Conservation (phyloP, 257 asterid genomes). For the Solanum sejunctum region DNA sequence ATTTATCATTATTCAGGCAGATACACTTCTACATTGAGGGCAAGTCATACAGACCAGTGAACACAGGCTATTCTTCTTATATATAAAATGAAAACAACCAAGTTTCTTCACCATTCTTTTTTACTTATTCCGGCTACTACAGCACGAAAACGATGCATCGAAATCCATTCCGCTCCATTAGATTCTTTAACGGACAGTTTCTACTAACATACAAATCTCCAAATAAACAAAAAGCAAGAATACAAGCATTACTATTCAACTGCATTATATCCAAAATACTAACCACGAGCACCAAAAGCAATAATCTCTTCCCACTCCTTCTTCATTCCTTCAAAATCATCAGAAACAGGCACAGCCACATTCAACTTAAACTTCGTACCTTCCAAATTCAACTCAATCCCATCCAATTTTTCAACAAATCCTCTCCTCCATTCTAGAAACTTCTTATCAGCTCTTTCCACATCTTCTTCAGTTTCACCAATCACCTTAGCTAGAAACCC, state of each 20-base stretch:
- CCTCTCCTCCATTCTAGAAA: constrained; percentile 63
- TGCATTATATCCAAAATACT: neutral
- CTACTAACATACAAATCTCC: neutral
- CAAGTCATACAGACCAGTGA: neutral
- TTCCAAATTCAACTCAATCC: constrained; percentile 82
- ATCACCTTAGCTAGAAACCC: constrained; percentile 40
- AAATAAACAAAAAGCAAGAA: neutral
- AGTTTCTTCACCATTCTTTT: neutral
- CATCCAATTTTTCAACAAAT: constrained; percentile 58
- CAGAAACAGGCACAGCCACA: constrained; percentile 43
- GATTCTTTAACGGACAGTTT: neutral
- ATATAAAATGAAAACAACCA: neutral
- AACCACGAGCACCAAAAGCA: constrained; percentile 74
- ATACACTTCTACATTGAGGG: neutral
- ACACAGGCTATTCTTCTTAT: neutral
- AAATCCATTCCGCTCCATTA: neutral
- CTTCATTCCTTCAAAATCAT: constrained; percentile 62
- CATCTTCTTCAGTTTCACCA: constrained; percentile 9
- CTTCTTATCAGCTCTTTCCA: constrained; percentile 37
- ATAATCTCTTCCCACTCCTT: constrained; percentile 81
- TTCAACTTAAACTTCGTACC: constrained; percentile 60
- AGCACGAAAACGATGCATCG: neutral
- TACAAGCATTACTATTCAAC: neutral
- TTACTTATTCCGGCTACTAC: neutral
- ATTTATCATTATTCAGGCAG: neutral